Conservation (phyloP, 257 asterid genomes). For the Solanum arcanum region DNA sequence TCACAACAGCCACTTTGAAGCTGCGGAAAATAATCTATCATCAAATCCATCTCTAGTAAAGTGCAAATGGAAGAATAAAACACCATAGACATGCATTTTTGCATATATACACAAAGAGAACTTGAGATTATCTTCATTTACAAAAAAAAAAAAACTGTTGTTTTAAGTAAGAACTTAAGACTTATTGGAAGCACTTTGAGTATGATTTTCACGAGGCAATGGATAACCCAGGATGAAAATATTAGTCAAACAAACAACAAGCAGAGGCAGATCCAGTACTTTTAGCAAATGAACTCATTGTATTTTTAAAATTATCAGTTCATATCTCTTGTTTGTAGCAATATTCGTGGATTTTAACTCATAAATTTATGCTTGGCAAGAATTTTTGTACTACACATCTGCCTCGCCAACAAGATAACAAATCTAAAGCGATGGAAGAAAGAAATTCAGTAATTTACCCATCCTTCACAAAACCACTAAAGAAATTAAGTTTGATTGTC, state of each 20-base stretch:
- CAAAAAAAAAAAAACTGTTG: not conserved
- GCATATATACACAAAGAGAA: not conserved
- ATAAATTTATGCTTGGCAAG: not conserved
- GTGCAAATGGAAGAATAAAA: not conserved
- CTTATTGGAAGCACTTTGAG: not conserved
- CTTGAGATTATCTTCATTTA: not conserved
- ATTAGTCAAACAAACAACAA: not conserved
- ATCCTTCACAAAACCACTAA: constrained; percentile 55
- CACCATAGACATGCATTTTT: not conserved
- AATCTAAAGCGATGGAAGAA: not conserved
- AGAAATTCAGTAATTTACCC: constrained; percentile 39
- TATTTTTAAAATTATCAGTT: not conserved
- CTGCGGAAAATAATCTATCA: constrained; percentile 18
- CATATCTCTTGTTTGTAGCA: not conserved
- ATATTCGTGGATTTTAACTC: not conserved
- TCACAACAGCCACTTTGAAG: constrained; percentile 76
- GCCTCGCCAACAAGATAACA: not conserved
- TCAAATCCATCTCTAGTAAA: not conserved
- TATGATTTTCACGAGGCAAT: not conserved
- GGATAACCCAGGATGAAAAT: not conserved
- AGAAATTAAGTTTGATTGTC: constrained; percentile 86
- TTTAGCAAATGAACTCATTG: not conserved
- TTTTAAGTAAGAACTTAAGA: not conserved
- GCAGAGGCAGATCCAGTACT: not conserved
- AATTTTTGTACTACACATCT: not conserved